Conservation (phyloP, 805 yeast genomes). For the Nakazawaea laoshanensis region DNA sequence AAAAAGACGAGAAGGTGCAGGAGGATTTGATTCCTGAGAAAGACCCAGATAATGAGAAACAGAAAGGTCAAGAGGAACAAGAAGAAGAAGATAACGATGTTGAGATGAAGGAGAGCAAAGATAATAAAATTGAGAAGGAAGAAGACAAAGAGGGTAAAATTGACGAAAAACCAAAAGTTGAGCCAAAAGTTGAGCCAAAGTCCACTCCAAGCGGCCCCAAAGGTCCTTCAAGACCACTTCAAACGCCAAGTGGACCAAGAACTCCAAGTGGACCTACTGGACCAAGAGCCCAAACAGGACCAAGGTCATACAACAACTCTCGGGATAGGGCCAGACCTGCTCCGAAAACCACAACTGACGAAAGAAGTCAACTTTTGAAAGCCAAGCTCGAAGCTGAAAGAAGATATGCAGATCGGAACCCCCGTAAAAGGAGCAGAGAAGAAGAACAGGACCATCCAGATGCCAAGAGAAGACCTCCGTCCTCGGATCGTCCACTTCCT, state of each 20-base stretch:
- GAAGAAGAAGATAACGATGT: neutral
- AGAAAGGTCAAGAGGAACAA: neutral
- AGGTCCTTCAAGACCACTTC: neutral
- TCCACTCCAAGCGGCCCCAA: neutral
- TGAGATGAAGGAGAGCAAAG: neutral
- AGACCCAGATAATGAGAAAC: conserved; percentile 1
- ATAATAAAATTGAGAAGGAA: conserved; percentile 2
- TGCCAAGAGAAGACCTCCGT: neutral
- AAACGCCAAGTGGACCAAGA: neutral
- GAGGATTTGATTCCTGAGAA: neutral
- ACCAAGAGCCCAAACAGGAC: neutral
- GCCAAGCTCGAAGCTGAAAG: conserved; percentile 1
- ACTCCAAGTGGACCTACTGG: neutral
- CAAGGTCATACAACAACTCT: neutral
- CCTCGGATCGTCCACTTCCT: neutral
- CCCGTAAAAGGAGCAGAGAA: conserved; percentile 1
- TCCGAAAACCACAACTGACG: neutral
- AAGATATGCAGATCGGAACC: neutral
- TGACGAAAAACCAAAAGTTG: neutral
- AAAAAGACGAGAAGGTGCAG: neutral
- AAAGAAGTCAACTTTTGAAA: neutral
- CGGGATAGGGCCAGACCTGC: neutral
- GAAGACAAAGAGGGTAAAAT: neutral
- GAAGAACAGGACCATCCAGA: neutral
- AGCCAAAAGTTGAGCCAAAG: neutral